Percentiles rank a stretch among this genome's conserved stretches.
Conservation (phyloP, 2,329 filamentous ascomycete genomes). For the Rugonectria rugulosa region DNA sequence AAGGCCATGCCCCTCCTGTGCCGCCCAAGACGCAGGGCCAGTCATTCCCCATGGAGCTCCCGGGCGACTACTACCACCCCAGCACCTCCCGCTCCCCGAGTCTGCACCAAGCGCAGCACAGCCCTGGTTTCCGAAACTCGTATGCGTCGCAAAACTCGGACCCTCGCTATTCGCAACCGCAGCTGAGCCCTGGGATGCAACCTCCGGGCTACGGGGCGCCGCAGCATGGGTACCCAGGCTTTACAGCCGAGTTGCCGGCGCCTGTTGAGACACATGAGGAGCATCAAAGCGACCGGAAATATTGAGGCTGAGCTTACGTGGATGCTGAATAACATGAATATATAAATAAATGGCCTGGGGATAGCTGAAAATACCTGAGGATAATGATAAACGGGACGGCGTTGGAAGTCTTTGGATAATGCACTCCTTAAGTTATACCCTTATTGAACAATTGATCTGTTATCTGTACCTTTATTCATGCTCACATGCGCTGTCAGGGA, state of each 20-base stretch:
- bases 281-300: slow-evolving; percentile 35
- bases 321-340: not conserved
- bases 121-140: slow-evolving; percentile 37
- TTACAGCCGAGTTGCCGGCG: slow-evolving; percentile 53
- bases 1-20: slow-evolving; percentile 33
- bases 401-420: slow-evolving; percentile 12
- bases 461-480: not conserved
- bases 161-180: slow-evolving; percentile 52
- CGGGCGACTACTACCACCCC: slow-evolving; percentile 58
- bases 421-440: slow-evolving; percentile 19
- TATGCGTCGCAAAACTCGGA: slow-evolving; percentile 33
- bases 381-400: slow-evolving; percentile 11
- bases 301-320: not conserved
- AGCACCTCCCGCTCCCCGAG: slow-evolving; percentile 43
- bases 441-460: slow-evolving; percentile 11
- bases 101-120: slow-evolving; percentile 33
- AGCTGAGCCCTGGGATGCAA: slow-evolving; percentile 37
- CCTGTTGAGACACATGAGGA: slow-evolving; percentile 58
- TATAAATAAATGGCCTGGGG: not conserved
- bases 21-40: slow-evolving; percentile 37
- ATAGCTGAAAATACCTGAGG: not conserved
- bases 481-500: not conserved
- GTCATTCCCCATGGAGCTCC: slow-evolving; percentile 50
- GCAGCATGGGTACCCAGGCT: slow-evolving; percentile 49
- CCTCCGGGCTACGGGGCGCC: slow-evolving; percentile 47